Conservation (phyloP, 2,329 filamentous ascomycete species). For the Aspergillus fijiensis region DNA sequence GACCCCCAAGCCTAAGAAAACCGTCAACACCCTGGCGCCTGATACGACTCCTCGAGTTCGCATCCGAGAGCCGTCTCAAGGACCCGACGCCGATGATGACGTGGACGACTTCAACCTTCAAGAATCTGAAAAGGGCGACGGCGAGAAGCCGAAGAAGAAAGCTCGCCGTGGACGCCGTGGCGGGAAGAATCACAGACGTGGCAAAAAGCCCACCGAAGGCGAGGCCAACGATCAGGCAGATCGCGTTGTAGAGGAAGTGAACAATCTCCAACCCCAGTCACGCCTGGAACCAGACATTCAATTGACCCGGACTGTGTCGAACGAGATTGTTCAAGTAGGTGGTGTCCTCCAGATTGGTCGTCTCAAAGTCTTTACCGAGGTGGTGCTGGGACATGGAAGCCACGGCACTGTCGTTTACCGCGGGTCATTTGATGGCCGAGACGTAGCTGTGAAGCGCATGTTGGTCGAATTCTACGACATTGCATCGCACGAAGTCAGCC, state of each 20-base stretch:
- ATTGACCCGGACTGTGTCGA: conserved; percentile 55
- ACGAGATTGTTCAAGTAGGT: conserved; percentile 57
- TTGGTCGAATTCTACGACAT: conserved; percentile 94
- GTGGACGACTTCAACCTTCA: conserved; percentile 29
- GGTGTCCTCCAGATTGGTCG: conserved; percentile 62
- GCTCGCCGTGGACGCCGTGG: conserved; percentile 70
- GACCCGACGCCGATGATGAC: conserved; percentile 35
- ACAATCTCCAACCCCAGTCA: conserved; percentile 37
- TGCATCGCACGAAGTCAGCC: conserved; percentile 86
- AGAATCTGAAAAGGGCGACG: conserved; percentile 11
- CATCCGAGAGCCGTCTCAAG: conserved; percentile 41
- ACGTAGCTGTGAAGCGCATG: conserved; percentile 96
- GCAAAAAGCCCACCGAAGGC: conserved; percentile 53
- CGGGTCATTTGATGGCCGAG: conserved; percentile 88
- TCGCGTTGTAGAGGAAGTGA: conserved; percentile 59
- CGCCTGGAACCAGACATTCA: conserved; percentile 63
- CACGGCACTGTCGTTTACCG: conserved; percentile 96
- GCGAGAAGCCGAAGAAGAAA: conserved; percentile 63
- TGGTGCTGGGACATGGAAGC: conserved; percentile 71
- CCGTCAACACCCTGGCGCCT: conserved; percentile 19
- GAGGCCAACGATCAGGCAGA: conserved; percentile 60
- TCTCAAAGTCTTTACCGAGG: conserved; percentile 59
- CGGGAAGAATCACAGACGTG: conserved; percentile 63
- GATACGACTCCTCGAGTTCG: conserved; percentile 38
- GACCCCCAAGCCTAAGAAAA: conserved; percentile 31